These are phyloP conservation scores for Hanseniaspora sp. DNA, from an alignment of 1,139 yeast genomes.

Conservation along the genomic window DNA sequence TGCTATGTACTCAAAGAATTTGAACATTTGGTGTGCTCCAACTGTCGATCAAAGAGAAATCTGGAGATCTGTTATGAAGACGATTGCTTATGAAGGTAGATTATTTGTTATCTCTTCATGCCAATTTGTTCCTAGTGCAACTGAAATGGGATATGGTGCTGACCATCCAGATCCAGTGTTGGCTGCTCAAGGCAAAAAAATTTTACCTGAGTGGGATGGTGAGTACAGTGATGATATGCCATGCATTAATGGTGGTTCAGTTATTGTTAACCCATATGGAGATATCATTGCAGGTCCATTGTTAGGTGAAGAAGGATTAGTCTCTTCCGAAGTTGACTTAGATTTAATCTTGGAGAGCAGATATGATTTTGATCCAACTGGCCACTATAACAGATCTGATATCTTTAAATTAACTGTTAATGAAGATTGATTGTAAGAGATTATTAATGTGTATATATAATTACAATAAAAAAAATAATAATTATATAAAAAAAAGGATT, in stretches of 20 bases:
- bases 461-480: too few species aligned
- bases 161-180: constrained; percentile 18
- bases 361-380: constrained; percentile 33
- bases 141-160: constrained; percentile 20
- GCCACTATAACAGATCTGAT: constrained; percentile 35
- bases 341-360: constrained; percentile 31
- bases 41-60: constrained; percentile 34
- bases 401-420: constrained; percentile 33
- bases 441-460: neutral
- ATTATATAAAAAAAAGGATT: neutral
- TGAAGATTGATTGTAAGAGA: constrained; percentile 21
- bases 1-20: constrained; percentile 34
- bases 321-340: constrained; percentile 32
- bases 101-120: constrained; percentile 31
- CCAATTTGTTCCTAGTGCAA: constrained; percentile 27
- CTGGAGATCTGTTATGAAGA: constrained; percentile 32
- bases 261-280: constrained; percentile 34
- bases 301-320: constrained; percentile 31
- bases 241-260: constrained; percentile 33
- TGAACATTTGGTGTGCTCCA: constrained; percentile 35
- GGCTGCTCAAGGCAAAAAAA: constrained; percentile 17
- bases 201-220: constrained; percentile 20
- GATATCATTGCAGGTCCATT: constrained; percentile 36
- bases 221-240: constrained; percentile 19
- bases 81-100: constrained; percentile 32